Conservation (phyloP, 2,329 filamentous ascomycete species). For the Penicillium sp. region DNA sequence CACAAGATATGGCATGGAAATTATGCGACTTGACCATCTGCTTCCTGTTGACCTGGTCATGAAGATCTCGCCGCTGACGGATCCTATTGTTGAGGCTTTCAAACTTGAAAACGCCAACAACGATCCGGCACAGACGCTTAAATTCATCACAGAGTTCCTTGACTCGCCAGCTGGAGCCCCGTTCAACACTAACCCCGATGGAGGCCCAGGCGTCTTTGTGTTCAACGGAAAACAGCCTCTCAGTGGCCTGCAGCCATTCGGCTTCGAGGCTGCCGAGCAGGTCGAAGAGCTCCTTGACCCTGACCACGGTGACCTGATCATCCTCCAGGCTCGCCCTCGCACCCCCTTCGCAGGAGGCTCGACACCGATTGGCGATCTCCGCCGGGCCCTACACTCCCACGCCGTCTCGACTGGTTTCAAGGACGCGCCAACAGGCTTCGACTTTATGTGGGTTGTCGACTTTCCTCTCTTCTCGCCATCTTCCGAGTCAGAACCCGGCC, state of each 20-base stretch:
- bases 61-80: conserved; percentile 71
- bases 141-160: conserved; percentile 71
- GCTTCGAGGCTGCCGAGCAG: conserved; percentile 68
- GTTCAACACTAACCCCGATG: conserved; percentile 69
- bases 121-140: conserved; percentile 55
- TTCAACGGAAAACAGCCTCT: conserved; percentile 74
- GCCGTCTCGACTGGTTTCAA: conserved; percentile 67
- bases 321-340: conserved; percentile 76
- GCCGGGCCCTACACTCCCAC: conserved; percentile 68
- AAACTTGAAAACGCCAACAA: conserved; percentile 58
- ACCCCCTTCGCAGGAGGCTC: conserved; percentile 71
- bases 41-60: conserved; percentile 65
- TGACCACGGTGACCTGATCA: conserved; percentile 73
- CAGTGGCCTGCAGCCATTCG: conserved; percentile 74
- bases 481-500: conserved; percentile 68
- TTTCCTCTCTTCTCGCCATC: conserved; percentile 89
- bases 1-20: conserved; percentile 70
- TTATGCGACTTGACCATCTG: conserved; percentile 65
- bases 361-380: conserved; percentile 70
- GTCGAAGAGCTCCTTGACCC: conserved; percentile 56
- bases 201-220: conserved; percentile 78
- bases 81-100: conserved; percentile 75
- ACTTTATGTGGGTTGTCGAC: conserved; percentile 81
- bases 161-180: conserved; percentile 61
- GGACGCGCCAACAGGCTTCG: conserved; percentile 54